These are phyloP conservation scores for Phytophthora nicotianae DNA, from an alignment of 352 stramenopile species.

Conservation along the genomic window DNA sequence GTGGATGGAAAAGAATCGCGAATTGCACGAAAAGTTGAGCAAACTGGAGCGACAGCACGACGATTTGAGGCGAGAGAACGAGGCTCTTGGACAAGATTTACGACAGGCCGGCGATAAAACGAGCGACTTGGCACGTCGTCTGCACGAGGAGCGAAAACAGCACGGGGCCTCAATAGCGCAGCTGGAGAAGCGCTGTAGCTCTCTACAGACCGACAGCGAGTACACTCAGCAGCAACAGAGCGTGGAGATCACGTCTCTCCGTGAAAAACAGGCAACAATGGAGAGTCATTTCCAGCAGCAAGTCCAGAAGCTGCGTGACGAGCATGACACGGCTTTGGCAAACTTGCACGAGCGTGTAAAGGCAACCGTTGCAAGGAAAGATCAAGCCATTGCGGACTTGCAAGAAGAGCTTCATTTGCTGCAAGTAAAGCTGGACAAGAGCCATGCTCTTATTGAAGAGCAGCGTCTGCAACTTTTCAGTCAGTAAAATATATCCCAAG, in stretches of 20 bases:
- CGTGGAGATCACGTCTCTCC: slow-evolving; percentile 46
- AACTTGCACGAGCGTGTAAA: slow-evolving; percentile 76
- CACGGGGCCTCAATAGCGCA: slow-evolving; percentile 49
- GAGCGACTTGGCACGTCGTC: slow-evolving; percentile 51
- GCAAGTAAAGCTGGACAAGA: slow-evolving; percentile 82
- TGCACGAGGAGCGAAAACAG: slow-evolving; percentile 66
- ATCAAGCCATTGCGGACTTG: slow-evolving; percentile 64
- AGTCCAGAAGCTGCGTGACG: slow-evolving; percentile 45
- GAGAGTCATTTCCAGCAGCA: slow-evolving; percentile 50
- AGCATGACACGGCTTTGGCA: slow-evolving; percentile 64
- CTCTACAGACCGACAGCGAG: slow-evolving; percentile 47
- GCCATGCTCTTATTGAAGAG: slow-evolving; percentile 73
- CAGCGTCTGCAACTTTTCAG: slow-evolving; percentile 74
- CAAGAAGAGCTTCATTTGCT: slow-evolving; percentile 73
- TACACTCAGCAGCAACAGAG: slow-evolving; percentile 50
- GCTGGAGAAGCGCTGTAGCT: slow-evolving; percentile 51
- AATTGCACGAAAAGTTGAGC: slow-evolving; percentile 71
- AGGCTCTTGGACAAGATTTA: slow-evolving; percentile 48
- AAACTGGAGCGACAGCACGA: slow-evolving; percentile 56
- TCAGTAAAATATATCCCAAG: slow-evolving; percentile 18
- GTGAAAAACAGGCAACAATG: slow-evolving; percentile 49
- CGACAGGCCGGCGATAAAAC: slow-evolving; percentile 55
- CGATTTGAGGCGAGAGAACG: slow-evolving; percentile 51
- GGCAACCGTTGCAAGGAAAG: slow-evolving; percentile 67
- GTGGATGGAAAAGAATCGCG: slow-evolving; percentile 89